A percentile compares a stretch with the other conserved stretches of the same genome.
These are phyloP conservation scores for Naganishia sp. DNA, from an alignment of 1,284 basidiomycete species.

Conservation along the genomic window DNA sequence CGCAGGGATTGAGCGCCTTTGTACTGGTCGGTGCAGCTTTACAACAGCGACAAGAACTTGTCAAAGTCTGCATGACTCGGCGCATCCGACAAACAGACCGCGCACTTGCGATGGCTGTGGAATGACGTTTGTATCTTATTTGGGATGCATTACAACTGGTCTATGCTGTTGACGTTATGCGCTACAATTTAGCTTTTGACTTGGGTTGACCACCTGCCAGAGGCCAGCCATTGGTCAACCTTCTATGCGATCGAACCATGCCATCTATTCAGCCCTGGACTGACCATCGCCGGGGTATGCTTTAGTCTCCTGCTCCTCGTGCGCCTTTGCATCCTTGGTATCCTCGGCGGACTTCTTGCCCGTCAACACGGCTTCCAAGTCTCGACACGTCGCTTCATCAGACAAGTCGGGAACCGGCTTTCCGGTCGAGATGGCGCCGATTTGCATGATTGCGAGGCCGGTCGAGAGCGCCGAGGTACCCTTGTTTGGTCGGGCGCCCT, in stretches of 20 bases:
- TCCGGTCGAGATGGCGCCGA: slow-evolving; percentile 37
- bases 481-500: slow-evolving; percentile 43
- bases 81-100: no score
- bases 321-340: slow-evolving; percentile 27
- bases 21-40: no score
- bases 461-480: slow-evolving; percentile 36
- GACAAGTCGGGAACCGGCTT: slow-evolving; percentile 38
- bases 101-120: background rate
- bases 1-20: no score
- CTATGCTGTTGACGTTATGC: background rate
- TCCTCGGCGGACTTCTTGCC: slow-evolving; percentile 35
- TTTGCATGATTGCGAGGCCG: slow-evolving; percentile 36
- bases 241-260: background rate
- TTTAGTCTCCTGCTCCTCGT: slow-evolving; percentile 29
- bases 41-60: no score
- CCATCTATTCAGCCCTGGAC: slow-evolving; percentile 24
- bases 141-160: background rate
- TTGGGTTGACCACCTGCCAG: slow-evolving; percentile 2
- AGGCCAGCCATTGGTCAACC: slow-evolving; percentile 10
- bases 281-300: slow-evolving; percentile 28
- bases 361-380: slow-evolving; percentile 28
- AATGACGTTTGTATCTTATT: background rate
- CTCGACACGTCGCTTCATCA: slow-evolving; percentile 32
- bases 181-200: slow-evolving; percentile 1
- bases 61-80: no score